These are phyloP conservation scores for Fusarium marasasianum DNA, from an alignment of 2,329 filamentous ascomycete genomes.

Conservation along the genomic window DNA sequence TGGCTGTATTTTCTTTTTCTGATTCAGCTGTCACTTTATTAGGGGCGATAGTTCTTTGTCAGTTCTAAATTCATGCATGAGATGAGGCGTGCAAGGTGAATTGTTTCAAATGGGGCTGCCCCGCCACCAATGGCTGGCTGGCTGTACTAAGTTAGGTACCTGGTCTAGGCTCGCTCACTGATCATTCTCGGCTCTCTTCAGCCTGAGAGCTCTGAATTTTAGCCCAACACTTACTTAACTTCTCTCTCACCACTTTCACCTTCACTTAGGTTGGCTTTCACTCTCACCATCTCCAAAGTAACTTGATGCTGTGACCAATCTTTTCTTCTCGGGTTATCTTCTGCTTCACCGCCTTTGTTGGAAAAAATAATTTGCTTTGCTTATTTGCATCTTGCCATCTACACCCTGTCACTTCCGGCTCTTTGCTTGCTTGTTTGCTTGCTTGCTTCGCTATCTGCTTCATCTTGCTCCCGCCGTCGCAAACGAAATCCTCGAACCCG, in stretches of 20 bases:
- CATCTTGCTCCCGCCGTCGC: constrained; percentile 21
- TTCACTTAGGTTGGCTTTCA: not conserved
- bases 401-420: not conserved
- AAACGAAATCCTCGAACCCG: constrained; percentile 16
- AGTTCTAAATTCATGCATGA: constrained; percentile 1
- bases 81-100: constrained; percentile 10
- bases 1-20: not conserved
- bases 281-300: not conserved
- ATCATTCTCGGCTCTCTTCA: constrained; percentile 31
- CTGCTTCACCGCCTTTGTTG: constrained; percentile 14
- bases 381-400: not conserved
- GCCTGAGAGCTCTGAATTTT: constrained; percentile 38
- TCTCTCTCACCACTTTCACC: constrained; percentile 15
- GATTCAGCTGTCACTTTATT: not conserved
- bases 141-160: not conserved
- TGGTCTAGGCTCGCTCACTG: constrained; percentile 23
- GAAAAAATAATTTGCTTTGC: constrained; percentile 4
- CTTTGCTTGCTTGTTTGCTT: constrained; percentile 12
- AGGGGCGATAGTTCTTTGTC: not conserved
- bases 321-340: not conserved
- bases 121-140: constrained; percentile 17
- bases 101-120: constrained; percentile 26
- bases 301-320: constrained; percentile 26
- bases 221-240: constrained; percentile 37
- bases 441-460: constrained; percentile 15